These are phyloP conservation scores for Parathielavia appendiculata DNA, from an alignment of 495 filamentous ascomycete genomes.

Conservation along the genomic window DNA sequence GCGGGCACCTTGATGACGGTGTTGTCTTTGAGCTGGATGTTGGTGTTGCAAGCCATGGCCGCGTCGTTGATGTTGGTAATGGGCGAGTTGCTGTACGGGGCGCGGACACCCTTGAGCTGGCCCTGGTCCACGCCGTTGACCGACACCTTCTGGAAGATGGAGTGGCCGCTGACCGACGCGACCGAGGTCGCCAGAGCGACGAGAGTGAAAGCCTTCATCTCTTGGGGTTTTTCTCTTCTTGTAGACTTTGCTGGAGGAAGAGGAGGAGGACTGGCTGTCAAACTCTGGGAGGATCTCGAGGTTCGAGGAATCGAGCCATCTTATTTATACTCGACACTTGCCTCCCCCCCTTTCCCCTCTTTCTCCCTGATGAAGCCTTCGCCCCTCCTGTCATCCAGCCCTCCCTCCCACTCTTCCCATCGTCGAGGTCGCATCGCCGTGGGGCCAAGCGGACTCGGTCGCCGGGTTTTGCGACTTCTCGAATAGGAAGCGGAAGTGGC, in stretches of 20 bases:
- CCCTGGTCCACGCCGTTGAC: constrained; percentile 52
- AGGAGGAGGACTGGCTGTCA: background rate
- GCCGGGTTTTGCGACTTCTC: constrained; percentile 14
- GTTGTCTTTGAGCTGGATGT: constrained; percentile 34
- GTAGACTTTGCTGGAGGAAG: too few relatives aligned
- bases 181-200: constrained; percentile 26
- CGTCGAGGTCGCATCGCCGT: constrained; percentile 2
- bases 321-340: background rate
- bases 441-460: background rate
- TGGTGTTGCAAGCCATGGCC: constrained; percentile 38
- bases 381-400: too few relatives aligned
- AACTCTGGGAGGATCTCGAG: background rate
- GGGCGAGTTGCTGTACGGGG: constrained; percentile 43
- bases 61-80: constrained; percentile 38
- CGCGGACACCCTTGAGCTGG: constrained; percentile 47
- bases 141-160: constrained; percentile 47
- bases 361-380: too few relatives aligned
- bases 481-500: constrained; percentile 18
- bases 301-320: background rate
- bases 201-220: constrained; percentile 28
- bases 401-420: too few relatives aligned
- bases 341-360: background rate
- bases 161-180: constrained; percentile 27
- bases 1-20: constrained; percentile 45
- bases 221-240: constrained; percentile 13